These are phyloP conservation scores for Phytophthora syringae DNA, from an alignment of 352 stramenopile genomes.

Conservation along the genomic window DNA sequence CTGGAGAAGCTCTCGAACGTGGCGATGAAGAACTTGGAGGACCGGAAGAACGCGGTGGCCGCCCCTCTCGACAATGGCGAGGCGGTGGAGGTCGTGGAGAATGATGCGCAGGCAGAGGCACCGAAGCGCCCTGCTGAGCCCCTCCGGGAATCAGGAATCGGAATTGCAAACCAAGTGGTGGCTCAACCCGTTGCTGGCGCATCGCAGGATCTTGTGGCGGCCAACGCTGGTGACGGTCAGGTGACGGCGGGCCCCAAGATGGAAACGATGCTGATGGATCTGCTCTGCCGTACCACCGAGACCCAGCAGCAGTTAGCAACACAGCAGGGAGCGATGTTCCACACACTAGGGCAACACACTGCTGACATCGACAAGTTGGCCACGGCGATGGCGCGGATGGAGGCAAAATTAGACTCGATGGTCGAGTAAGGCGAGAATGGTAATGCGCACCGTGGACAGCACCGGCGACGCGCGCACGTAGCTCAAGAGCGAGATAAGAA, in stretches of 20 bases:
- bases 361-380: slow-evolving; percentile 90
- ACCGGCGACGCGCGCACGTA: slow-evolving; percentile 25
- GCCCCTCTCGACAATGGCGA: slow-evolving; percentile 64
- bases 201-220: slow-evolving; percentile 84
- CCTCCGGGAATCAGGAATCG: slow-evolving; percentile 69
- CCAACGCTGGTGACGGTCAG: slow-evolving; percentile 83
- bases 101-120: slow-evolving; percentile 29
- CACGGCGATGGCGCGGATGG: slow-evolving; percentile 87
- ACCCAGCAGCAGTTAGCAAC: slow-evolving; percentile 91
- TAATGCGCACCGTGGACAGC: slow-evolving; percentile 32
- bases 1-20: slow-evolving; percentile 90
- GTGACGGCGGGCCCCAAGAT: slow-evolving; percentile 88
- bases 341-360: slow-evolving; percentile 91
- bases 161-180: slow-evolving; percentile 84
- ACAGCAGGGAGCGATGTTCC: slow-evolving; percentile 91
- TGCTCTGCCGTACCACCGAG: slow-evolving; percentile 88
- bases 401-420: slow-evolving; percentile 89
- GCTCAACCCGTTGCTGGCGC: slow-evolving; percentile 50
- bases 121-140: slow-evolving; percentile 44
- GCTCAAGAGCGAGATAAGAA: slow-evolving; percentile 29
- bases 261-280: slow-evolving; percentile 91
- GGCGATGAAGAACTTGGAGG: slow-evolving; percentile 90
- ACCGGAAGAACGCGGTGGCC: slow-evolving; percentile 88
- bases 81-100: slow-evolving; percentile 42
- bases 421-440: slow-evolving; percentile 62